Base-by-base conservation (phyloP, 2,329 filamentous ascomycete species). In the Rhinocladiella mackenziei region DNA sequence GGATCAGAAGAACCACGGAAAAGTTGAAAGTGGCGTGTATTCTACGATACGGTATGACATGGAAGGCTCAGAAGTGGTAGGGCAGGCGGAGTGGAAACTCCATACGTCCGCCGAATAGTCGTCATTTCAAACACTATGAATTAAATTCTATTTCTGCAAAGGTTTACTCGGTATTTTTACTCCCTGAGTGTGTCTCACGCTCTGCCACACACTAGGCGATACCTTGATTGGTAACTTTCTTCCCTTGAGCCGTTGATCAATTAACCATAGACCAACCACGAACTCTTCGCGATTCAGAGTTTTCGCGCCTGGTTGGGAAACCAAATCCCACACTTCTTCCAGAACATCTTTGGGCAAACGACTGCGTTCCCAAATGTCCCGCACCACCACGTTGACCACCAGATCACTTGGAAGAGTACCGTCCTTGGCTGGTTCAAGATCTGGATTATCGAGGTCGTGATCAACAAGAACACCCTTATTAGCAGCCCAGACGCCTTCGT, bases 401-500 rank as follows among this genome's bases (percentile, higher is more conserved):
- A 42, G 28, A 22, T 43, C 51, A 32, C 25, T 45, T 9, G 55
- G 22, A 44, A 46, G 10, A 34, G 29, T 29, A 29, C 39, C 19
- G 13, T 55, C 34, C 32, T 34, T 20, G 43, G 28, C 23, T n/a
- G 13, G 6, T 25, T 44, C 46, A 6, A 28, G 19, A 9, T 46
- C 42, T 8, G 38, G 29, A 17, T 43, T 45, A 29, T 33, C 42
- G 15, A 50, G 31, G 33, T 48, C 32, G 56, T 40, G 34, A 19
- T 54, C 58, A 19, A 69, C 58, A 28, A 64, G 57, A 13, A 69
- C 41, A 8, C 70, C 70, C 56, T 65, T 65, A 48, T 74, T 74
- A 3, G 70, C 70, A 20, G 70, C 71, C 69, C 71, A 74, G 3
- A 74, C 68, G 3, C 69, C 71, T 55, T 74, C 71, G 47, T 73